Conservation (phyloP, 345 rosid species). For the Heritiera littoralis region DNA sequence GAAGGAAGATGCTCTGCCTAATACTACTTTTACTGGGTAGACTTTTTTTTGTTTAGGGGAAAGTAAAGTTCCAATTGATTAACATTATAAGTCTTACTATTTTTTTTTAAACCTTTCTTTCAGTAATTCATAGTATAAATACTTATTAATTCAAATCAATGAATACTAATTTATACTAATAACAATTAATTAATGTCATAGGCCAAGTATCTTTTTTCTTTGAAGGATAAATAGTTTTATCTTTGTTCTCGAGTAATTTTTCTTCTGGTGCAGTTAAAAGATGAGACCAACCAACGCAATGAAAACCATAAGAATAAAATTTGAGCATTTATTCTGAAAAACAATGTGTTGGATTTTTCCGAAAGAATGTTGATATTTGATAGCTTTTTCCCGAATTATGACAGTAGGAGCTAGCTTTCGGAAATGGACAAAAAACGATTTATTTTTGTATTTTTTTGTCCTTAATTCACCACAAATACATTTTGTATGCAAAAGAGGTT, state of each 20-base stretch:
- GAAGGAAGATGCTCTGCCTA: constrained; percentile 16
- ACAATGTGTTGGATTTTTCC: neutral
- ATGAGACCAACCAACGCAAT: neutral
- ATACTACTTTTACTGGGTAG: neutral
- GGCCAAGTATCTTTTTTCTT: neutral
- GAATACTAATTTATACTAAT: no score
- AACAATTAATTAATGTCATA: neutral
- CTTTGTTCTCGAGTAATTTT: neutral
- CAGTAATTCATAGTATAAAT: neutral
- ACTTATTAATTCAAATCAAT: neutral
- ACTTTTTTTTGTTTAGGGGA: neutral
- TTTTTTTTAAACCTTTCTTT: neutral
- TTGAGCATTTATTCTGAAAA: neutral
- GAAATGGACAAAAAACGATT: neutral
- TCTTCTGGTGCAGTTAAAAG: neutral
- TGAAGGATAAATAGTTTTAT: no score
- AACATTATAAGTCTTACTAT: neutral
- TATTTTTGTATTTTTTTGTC: neutral
- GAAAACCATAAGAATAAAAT: neutral
- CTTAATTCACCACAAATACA: no score
- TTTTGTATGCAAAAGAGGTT: no score
- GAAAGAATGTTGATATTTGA: neutral
- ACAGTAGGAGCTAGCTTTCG: neutral
- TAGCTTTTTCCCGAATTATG: neutral
- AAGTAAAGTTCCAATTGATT: neutral